Evolutionary conservation across 2,329 filamentous ascomycete genomes (phyloP).

Genomic region (Shiraia bambusicola): DNA sequence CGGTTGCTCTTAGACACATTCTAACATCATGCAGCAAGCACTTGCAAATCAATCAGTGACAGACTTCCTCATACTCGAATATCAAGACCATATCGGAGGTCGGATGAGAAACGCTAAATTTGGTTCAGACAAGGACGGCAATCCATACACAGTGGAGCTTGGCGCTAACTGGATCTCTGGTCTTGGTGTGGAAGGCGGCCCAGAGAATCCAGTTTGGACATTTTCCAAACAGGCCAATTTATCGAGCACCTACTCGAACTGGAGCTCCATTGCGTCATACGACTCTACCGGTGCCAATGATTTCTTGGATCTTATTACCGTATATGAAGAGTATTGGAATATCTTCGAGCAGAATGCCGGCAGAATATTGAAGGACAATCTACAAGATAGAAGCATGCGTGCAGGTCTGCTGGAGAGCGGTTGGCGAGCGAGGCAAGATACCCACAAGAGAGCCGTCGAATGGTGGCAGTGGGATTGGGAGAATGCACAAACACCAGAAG

Average conservation of each 20-base stretch:
- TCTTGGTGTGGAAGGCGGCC: slow-evolving; percentile 36
- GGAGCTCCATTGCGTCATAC: slow-evolving; percentile 60
- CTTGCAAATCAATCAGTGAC: slow-evolving; percentile 61
- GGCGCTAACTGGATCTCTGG: slow-evolving; percentile 68
- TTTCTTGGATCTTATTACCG: slow-evolving; percentile 54
- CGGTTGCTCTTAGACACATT: too few relatives aligned
- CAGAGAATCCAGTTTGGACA: slow-evolving; percentile 64
- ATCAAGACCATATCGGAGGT: slow-evolving; percentile 63
- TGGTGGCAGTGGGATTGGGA: slow-evolving; percentile 64
- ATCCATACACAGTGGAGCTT: slow-evolving; percentile 60
- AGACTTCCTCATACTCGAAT: slow-evolving; percentile 67
- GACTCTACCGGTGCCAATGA: slow-evolving; percentile 58
- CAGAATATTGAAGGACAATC: slow-evolving; percentile 57
- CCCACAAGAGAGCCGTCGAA: slow-evolving; percentile 61
- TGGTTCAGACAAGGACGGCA: slow-evolving; percentile 54
- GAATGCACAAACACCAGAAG: slow-evolving; percentile 58
- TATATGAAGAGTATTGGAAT: slow-evolving; percentile 52
- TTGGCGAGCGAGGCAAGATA: slow-evolving; percentile 62
- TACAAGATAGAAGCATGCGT: slow-evolving; percentile 63
- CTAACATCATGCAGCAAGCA: slow-evolving; percentile 51
- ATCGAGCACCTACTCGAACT: slow-evolving; percentile 60
- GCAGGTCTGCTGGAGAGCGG: slow-evolving; percentile 60
- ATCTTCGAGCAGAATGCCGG: slow-evolving; percentile 57
- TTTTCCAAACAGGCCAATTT: slow-evolving; percentile 61
- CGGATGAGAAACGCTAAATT: slow-evolving; percentile 61